Evolutionary conservation across 768 basidiomycete species (phyloP), one percentile per base, ranked within the genome.

Genomic region (Tylopilus cervinicoccineus): DNA sequence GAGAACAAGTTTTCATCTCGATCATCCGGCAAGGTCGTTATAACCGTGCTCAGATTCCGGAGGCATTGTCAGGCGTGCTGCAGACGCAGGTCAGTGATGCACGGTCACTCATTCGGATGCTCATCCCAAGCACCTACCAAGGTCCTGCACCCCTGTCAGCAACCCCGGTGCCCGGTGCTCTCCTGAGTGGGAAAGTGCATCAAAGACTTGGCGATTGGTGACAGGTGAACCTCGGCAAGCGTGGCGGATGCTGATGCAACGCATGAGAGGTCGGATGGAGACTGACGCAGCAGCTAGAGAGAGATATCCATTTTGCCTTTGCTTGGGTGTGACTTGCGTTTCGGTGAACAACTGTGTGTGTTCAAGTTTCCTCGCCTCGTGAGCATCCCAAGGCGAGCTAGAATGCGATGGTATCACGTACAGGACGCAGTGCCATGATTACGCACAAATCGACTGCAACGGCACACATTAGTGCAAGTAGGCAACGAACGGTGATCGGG

Each of bases 141-240:
- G 6, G 20, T n/a, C 1, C 19, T 7, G 6, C 17, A 4, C 10
- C 22, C 34, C 22, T 22, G 1, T 22, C 22, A 3, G 10, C 19
- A 14, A 27, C 33, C 17, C 12, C 44, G 9, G 56, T 39, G 17
- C 2, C 20, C 0, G 56, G 57, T 10, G 50, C 54, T 13, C 51
- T 62, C 14, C 38, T 51, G 17, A 0, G 0, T 2, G 48, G 48
- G 6, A 24, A 5, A 0, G 60, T 53, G 4, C 59, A 62, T 38
- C 50, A 55, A 41, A 9, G 27, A 16, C 42, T 59, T 11, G 26
- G 31, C n/a, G 33, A 20, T 5, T 50, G 32, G 47, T 42, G 6
- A 51, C n/a, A 44, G 31, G 10, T 6, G 23, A n/a, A n/a, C n/a
- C n/a, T n/a, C n/a, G n/a, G 16, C 2, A 13, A 23, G 12, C 23